Base-by-base conservation (phyloP, 257 asterid genomes). In the Solanum tacnaense region DNA sequence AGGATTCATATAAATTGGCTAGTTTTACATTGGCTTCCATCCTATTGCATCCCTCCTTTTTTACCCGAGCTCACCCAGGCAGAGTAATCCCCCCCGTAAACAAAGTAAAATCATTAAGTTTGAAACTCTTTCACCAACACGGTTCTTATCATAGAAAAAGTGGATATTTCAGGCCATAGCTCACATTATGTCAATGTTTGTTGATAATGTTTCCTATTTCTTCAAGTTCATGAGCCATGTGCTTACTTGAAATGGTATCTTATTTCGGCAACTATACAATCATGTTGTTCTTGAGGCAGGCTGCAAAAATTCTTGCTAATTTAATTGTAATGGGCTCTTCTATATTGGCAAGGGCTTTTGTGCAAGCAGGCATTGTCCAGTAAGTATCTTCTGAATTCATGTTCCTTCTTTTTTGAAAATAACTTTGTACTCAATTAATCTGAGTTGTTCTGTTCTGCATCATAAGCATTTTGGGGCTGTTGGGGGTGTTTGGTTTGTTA, bases 311-410 rank as follows among this genome's bases (percentile, higher is more conserved):
- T 90, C 87, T 94, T 86, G 96, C 96, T 58, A 91, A 94, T 88
- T 92, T 94, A 92, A 84, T 94, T 88, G 72, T 94, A 32, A 74
- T 92, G 95, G 98, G 98, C 78, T 90, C 94, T 84, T 94, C 94
- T 36, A 87, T 94, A 83, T 84, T 94, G 95, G 90, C 89, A 10
- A 92, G 95, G 90, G 93, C 95, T 15, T 89, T 94, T 83, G 92
- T 89, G 84, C 98, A 93, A 89, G 96, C 98, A 94, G 87, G 98
- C 98, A 62, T 92, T 94, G 83, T 90, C 93, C 52, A 94, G 98
- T 94, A 90, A 86, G 94, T 88, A 70, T 84, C 86, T 74, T 20
- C 46, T 88, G 46, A 83, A 13, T 88, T 58, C 21, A 65, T 44
- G 70, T 18, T 39, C 49, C 49, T 16, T 21, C 39, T 39, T 3